These are phyloP conservation scores for Lasiodiplodia citricola DNA, from an alignment of 2,329 filamentous ascomycete genomes.

Conservation along the genomic window DNA sequence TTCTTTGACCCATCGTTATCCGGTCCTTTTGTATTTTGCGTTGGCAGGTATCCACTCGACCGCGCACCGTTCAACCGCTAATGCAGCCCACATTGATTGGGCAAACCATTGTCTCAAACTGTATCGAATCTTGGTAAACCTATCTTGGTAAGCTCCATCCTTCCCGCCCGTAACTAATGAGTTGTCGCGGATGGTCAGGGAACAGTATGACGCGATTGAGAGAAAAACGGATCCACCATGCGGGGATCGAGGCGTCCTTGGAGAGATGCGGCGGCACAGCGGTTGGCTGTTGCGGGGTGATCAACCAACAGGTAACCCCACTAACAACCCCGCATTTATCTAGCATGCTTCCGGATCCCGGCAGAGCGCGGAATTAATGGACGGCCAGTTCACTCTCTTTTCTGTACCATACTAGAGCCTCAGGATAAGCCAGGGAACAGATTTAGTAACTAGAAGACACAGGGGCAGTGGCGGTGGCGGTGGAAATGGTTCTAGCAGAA, in stretches of 20 bases:
- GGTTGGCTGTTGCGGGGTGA: not conserved
- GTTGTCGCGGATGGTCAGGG: not conserved
- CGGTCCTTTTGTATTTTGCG: not conserved
- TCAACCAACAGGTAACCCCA: not conserved
- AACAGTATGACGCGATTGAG: not conserved
- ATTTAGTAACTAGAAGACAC: not conserved
- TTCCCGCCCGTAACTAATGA: not conserved
- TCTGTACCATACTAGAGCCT: not conserved
- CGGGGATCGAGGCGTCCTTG: too few relatives aligned
- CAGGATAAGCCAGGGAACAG: not conserved
- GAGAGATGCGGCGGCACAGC: too few relatives aligned
- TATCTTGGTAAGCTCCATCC: not conserved
- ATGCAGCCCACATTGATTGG: not conserved
- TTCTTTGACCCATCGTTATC: not conserved
- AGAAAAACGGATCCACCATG: not conserved
- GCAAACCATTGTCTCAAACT: not conserved
- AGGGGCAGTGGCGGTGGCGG: too few relatives aligned
- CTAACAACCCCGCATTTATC: not conserved
- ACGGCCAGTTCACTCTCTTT: not conserved
- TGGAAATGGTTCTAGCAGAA: too few relatives aligned
- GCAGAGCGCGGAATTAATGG: not conserved
- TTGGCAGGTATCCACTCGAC: not conserved
- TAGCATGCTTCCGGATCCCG: not conserved
- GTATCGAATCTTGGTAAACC: not conserved
- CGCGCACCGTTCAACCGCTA: not conserved